These are phyloP conservation scores for Russula earlei DNA, from an alignment of 768 basidiomycete species.

Conservation along the genomic window DNA sequence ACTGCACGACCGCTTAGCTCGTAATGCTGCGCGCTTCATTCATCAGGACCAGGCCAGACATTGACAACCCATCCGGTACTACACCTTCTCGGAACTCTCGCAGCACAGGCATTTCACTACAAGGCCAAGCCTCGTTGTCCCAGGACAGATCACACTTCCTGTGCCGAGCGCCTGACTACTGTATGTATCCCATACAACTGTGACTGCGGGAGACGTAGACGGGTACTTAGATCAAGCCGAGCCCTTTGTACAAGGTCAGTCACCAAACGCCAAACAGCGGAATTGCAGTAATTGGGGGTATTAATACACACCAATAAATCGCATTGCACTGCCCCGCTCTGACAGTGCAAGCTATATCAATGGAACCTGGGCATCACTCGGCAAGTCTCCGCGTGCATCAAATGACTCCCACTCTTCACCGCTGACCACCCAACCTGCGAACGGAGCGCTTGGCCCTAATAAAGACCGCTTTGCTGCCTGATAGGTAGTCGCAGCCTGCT, in stretches of 20 bases:
- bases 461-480: conserved; percentile 43
- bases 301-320: not conserved
- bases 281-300: no score
- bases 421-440: conserved; percentile 55
- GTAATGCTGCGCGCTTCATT: not conserved
- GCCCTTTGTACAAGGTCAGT: no score
- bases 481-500: conserved; percentile 36
- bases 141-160: no score
- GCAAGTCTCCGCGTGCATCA: conserved; percentile 16
- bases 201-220: not conserved
- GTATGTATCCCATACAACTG: no score
- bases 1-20: not conserved
- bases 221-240: no score
- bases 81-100: not conserved
- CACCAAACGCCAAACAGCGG: no score
- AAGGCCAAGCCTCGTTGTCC: not conserved
- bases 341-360: not conserved
- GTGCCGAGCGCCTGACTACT: no score
- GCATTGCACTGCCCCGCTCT: not conserved
- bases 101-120: not conserved
- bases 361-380: not conserved
- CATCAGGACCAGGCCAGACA: not conserved
- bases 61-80: not conserved
- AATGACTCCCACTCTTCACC: conserved; percentile 49
- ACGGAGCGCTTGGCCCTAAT: conserved; percentile 35